phyloP scores from a whole-genome alignment of 2,329 filamentous ascomycete species.

The Aspergillus persii region DNA sequence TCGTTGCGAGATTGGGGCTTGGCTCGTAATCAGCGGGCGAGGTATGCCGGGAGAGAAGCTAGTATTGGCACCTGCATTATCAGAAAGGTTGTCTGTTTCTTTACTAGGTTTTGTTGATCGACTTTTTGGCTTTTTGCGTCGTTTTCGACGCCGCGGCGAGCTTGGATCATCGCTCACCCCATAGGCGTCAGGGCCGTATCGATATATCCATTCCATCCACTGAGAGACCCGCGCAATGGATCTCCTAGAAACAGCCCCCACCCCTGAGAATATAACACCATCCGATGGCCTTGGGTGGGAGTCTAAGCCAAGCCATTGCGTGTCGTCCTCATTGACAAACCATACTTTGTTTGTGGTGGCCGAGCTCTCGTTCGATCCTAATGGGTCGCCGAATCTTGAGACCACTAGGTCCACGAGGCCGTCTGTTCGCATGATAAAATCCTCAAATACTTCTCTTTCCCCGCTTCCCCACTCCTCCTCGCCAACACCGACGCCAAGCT shows the following conservation, averaged over 20 bases:
- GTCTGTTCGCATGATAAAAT: constrained; percentile 74
- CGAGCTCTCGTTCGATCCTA: constrained; percentile 27
- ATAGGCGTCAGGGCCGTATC: constrained; percentile 79
- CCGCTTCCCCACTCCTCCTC: constrained; percentile 94
- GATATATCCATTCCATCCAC: constrained; percentile 88
- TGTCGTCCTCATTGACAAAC: constrained; percentile 29
- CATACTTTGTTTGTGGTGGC: constrained; percentile 12
- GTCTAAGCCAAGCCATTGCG: constrained; percentile 70
- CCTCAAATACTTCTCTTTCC: constrained; percentile 88
- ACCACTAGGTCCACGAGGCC: constrained; percentile 87
- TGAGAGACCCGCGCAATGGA: constrained; percentile 72
- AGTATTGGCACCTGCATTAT: constrained; percentile 18
- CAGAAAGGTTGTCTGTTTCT: constrained; percentile 7
- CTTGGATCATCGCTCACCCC: constrained; percentile 77
- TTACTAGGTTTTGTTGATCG: constrained; percentile 15
- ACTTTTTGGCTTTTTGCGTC: constrained; percentile 31
- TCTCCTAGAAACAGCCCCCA: constrained; percentile 67
- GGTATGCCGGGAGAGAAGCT: constrained; percentile 43
- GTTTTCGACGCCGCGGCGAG: constrained; percentile 55
- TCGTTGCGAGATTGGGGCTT: background rate
- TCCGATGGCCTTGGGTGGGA: constrained; percentile 68
- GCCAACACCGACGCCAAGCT: constrained; percentile 89
- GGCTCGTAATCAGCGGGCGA: constrained; percentile 39
- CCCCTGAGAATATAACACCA: constrained; percentile 81
- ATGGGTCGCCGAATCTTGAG: constrained; percentile 71